Evolutionary conservation across 2,329 filamentous ascomycete species (phyloP).

Genomic region (Aspergillus tubingensis): DNA sequence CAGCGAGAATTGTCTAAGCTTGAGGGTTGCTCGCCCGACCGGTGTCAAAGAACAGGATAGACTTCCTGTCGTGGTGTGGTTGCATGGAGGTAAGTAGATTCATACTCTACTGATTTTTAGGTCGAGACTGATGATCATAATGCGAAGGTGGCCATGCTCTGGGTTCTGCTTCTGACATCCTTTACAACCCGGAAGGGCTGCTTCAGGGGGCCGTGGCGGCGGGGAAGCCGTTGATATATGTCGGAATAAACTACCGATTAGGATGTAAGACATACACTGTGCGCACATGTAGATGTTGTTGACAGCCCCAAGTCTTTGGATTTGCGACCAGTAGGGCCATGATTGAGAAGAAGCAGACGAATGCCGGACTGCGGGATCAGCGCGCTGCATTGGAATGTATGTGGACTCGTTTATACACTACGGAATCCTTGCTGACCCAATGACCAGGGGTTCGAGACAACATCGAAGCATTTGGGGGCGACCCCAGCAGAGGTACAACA

Average conservation of each 20-base stretch:
- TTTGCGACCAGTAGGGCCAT: slow-evolving; percentile 25
- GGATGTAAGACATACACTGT: slow-evolving; percentile 7
- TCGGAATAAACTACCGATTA: slow-evolving; percentile 21
- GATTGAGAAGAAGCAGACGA: slow-evolving; percentile 25
- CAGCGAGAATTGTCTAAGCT: slow-evolving; percentile 23
- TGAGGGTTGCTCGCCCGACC: slow-evolving; percentile 15
- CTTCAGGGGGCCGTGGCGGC: slow-evolving; percentile 10
- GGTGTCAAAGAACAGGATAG: background rate
- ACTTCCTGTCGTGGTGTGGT: slow-evolving; percentile 19
- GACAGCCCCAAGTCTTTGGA: slow-evolving; percentile 13
- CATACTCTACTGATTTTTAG: background rate
- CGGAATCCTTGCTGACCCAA: background rate
- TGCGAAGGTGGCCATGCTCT: slow-evolving; percentile 19
- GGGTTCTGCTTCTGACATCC: slow-evolving; percentile 17
- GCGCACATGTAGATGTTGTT: background rate
- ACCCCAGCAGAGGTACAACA: slow-evolving; percentile 17
- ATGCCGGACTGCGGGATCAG: slow-evolving; percentile 36
- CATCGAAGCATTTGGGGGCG: slow-evolving; percentile 21
- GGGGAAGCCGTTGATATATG: slow-evolving; percentile 16
- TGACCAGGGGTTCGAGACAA: slow-evolving; percentile 20
- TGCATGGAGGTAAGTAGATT: slow-evolving; percentile 17
- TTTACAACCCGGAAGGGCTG: slow-evolving; percentile 19
- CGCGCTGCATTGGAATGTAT: slow-evolving; percentile 35
- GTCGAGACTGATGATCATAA: background rate
- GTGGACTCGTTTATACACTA: background rate